Evolutionary conservation across 805 yeast genomes (phyloP), one percentile per base, ranked within the genome.

Genomic region (Huiozyma sinensis): DNA sequence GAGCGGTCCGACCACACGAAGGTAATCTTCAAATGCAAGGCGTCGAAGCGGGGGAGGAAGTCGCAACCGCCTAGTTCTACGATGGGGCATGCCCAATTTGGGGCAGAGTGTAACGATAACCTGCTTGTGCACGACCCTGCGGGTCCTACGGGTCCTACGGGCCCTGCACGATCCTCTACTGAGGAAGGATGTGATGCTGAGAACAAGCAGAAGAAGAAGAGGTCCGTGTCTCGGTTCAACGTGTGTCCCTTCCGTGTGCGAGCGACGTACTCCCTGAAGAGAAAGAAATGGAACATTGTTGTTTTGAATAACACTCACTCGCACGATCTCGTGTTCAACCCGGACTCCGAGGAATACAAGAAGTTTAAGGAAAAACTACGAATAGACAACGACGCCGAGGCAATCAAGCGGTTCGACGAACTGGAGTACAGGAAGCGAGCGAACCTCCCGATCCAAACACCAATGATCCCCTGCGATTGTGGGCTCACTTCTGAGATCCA

Each of bases 191-290:
- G 11, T 3, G n/a, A 11, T 5, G n/a, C 33, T 3, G n/a, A 8
- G n/a, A 31, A 31, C 11, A 9, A 6, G 29, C 39, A 44, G 30
- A 58, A 53, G 47, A 58, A 57, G 44, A 59, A 58, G 44, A 50
- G 66, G 38, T 46, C 56, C 2, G 64, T 60, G 3, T 59, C 66
- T 13, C 53, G 61, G 44, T 62, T 57, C 43, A 64, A 64, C 10
- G 44, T 44, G 24, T 80, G 86, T 54, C 85, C 85, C 2, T 80
- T 80, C 54, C 67, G 81, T 56, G 70, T 80, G 37, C 60, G 87
- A 44, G 85, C 85, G 2, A 78, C 80, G 50, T 77, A 65, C 52
- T 73, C 80, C 1, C 50, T 74, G 8, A 63, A 77, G 47, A 66
- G 73, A 33, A 64, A 68, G 46, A 62, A 65, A 44, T 80, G 87